Percentiles rank a stretch among this genome's conserved stretches.
Evolutionary conservation across 306 rosid species (phyloP).

Genomic region (Medicago ruthenica): DNA sequence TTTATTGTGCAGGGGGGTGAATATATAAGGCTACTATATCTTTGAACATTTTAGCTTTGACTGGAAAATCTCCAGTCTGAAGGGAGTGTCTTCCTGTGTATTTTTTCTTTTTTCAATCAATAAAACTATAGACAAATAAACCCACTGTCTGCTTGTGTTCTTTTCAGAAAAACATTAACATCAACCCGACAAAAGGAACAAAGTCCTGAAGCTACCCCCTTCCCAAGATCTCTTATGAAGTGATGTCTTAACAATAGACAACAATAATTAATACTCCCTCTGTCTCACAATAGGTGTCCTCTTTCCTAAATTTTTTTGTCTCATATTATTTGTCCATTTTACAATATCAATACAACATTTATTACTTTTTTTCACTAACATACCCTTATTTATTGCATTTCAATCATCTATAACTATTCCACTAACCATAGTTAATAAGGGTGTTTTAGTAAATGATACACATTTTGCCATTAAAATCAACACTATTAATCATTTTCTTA

Average conservation of each 20-base stretch:
- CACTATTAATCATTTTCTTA: too few relatives aligned
- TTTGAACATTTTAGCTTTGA: slow-evolving; percentile 10
- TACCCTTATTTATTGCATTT: too few relatives aligned
- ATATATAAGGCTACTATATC: background rate
- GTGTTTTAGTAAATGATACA: too few relatives aligned
- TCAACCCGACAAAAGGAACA: slow-evolving; percentile 10
- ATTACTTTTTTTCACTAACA: too few relatives aligned
- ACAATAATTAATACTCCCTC: slow-evolving; percentile 14
- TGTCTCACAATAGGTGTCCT: too few relatives aligned
- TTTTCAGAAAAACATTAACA: background rate
- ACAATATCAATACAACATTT: too few relatives aligned
- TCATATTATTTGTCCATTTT: too few relatives aligned
- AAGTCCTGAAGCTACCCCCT: slow-evolving; percentile 12
- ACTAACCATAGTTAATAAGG: too few relatives aligned
- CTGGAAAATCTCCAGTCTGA: background rate
- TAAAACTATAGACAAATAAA: background rate
- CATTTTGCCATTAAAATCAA: too few relatives aligned
- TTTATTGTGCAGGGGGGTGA: background rate
- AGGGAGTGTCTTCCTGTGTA: background rate
- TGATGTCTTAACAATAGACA: slow-evolving; percentile 5
- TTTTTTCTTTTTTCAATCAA: background rate
- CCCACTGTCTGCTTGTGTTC: background rate
- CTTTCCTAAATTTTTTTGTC: too few relatives aligned
- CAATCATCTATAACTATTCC: too few relatives aligned
- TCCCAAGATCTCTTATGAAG: slow-evolving; percentile 17